A percentile compares a stretch with the other conserved stretches of the same genome.
phyloP scores from a whole-genome alignment of 1,139 yeast species.

The Hyphopichia burtonii region DNA sequence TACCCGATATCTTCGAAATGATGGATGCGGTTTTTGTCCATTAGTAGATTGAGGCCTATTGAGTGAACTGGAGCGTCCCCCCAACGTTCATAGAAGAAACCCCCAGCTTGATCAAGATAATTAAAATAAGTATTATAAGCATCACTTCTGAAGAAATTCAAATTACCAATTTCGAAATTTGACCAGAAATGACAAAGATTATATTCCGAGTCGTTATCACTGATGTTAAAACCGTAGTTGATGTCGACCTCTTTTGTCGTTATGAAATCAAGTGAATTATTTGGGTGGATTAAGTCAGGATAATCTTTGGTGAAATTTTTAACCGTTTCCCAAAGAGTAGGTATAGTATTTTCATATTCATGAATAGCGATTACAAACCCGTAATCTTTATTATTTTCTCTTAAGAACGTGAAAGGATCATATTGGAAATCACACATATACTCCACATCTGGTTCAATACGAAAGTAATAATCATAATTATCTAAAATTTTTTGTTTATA shows the following conservation, averaged over 20 bases:
- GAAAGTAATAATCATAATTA: slow-evolving; percentile 44
- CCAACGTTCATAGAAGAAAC: slow-evolving; percentile 93
- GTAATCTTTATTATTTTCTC: slow-evolving; percentile 35
- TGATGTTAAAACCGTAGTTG: slow-evolving; percentile 17
- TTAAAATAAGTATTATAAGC: slow-evolving; percentile 70
- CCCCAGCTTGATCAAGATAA: slow-evolving; percentile 69
- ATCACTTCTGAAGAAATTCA: slow-evolving; percentile 75
- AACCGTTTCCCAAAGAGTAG: slow-evolving; percentile 74
- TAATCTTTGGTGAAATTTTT: slow-evolving; percentile 58
- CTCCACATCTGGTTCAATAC: slow-evolving; percentile 49
- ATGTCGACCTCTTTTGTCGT: slow-evolving; percentile 55
- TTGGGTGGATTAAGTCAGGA: slow-evolving; percentile 65
- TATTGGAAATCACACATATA: slow-evolving; percentile 50
- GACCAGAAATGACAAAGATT: slow-evolving; percentile 96
- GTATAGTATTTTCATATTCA: slow-evolving; percentile 54
- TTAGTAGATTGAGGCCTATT: slow-evolving; percentile 64
- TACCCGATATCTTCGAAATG: slow-evolving; percentile 94
- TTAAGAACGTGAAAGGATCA: slow-evolving; percentile 41
- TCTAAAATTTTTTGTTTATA: slow-evolving; percentile 39
- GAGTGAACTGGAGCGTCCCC: slow-evolving; percentile 98
- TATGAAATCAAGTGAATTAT: slow-evolving; percentile 67
- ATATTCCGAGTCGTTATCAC: slow-evolving; percentile 50
- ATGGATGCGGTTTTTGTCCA: slow-evolving; percentile 69
- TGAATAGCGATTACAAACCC: slow-evolving; percentile 46
- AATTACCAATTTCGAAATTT: slow-evolving; percentile 83